Conservation (phyloP, 176 grass and related monocot genomes). For the Oropetium thomaeum region DNA sequence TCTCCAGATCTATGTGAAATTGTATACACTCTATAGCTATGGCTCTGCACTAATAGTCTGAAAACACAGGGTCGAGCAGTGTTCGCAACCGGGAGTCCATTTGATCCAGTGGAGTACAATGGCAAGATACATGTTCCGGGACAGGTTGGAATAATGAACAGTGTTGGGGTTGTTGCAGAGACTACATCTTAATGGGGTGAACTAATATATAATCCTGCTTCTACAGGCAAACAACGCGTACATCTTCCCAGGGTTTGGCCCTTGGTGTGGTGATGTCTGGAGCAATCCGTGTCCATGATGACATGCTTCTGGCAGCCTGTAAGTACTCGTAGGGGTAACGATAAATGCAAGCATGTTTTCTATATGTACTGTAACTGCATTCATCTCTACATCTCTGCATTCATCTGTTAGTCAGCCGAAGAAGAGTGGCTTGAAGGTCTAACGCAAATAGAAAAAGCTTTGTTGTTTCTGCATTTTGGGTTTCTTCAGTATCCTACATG, state of each 20-base stretch:
- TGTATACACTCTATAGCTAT: not conserved
- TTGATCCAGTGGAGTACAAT: constrained; percentile 85
- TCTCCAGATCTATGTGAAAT: not conserved
- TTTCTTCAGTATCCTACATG: not conserved
- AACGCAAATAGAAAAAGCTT: not conserved
- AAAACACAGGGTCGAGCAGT: constrained; percentile 75
- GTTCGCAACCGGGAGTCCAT: constrained; percentile 93
- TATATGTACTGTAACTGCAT: not conserved
- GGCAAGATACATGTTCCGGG: constrained; percentile 77
- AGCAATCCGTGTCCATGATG: constrained; percentile 77
- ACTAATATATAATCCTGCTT: not conserved
- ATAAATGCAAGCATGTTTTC: not conserved
- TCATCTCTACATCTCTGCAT: not conserved
- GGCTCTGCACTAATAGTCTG: constrained; percentile 16
- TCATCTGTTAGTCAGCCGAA: constrained; percentile 5
- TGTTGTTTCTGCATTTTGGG: not conserved
- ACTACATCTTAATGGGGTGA: not conserved
- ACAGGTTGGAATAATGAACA: constrained; percentile 51
- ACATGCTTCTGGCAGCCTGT: constrained; percentile 92
- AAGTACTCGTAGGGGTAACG: constrained; percentile 30
- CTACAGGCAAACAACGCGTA: constrained; percentile 79
- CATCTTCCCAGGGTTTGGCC: constrained; percentile 85
- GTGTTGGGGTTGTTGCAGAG: constrained; percentile 8
- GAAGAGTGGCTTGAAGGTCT: not conserved
- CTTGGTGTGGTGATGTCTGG: constrained; percentile 90